Conservation (phyloP, 768 basidiomycete species). For the Suillus tomentosus region DNA sequence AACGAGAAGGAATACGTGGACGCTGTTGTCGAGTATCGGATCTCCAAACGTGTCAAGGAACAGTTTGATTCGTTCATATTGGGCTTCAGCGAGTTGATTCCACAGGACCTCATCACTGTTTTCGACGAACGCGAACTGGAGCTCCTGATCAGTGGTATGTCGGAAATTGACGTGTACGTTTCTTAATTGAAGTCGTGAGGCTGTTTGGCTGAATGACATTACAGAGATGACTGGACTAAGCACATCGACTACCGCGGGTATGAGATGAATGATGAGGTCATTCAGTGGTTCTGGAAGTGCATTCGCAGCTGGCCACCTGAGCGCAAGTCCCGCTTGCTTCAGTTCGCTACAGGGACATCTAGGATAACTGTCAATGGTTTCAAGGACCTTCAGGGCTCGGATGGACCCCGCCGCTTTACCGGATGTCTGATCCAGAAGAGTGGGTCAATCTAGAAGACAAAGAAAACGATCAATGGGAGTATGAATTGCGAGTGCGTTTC, state of each 20-base stretch:
- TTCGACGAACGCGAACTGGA: constrained; percentile 99
- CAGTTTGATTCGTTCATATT: constrained; percentile 99
- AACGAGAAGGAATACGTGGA: constrained; percentile 99
- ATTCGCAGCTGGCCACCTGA: constrained; percentile 98
- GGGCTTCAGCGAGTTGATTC: constrained; percentile 99
- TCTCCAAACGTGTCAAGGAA: constrained; percentile 95
- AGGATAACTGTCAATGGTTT: constrained; percentile 98
- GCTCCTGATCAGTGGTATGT: constrained; percentile 98
- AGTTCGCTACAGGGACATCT: constrained; percentile 97
- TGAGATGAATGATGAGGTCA: constrained; percentile 92
- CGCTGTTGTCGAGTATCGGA: constrained; percentile 92
- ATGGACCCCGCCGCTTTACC: constrained; percentile 95
- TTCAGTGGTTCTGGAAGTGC: constrained; percentile 99
- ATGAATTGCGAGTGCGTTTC: no score
- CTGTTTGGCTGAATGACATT: neutral
- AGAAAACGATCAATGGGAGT: no score
- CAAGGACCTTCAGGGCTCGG: constrained; percentile 97
- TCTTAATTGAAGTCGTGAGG: neutral
- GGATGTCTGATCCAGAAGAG: no score
- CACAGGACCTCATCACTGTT: constrained; percentile 95
- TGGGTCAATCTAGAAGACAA: no score
- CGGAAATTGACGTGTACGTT: constrained; percentile 96
- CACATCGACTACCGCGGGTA: constrained; percentile 99
- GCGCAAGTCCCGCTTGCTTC: constrained; percentile 92
- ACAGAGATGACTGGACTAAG: constrained; percentile 96